Evolutionary conservation across 495 filamentous ascomycete genomes (phyloP), one percentile per base, ranked within the genome.

Genomic region (Penicillium malachiteum): DNA sequence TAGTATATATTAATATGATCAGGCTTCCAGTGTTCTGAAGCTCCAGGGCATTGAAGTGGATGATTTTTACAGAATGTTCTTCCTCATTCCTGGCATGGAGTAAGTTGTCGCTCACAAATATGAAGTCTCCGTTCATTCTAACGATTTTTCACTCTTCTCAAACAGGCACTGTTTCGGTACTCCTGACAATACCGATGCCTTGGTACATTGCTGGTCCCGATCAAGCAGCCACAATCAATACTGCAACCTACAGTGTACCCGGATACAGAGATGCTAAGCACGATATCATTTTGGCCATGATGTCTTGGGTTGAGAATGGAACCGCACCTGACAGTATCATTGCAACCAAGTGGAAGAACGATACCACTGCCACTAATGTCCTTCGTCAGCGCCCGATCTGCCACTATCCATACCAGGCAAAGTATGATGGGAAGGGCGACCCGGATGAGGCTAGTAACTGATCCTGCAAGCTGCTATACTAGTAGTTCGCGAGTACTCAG

Each of bases 301-400:
- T 82, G 67, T 62, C 63, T 5, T 85, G 81, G 81, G 78, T 80
- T 6, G 81, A 84, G 64, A 58, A 69, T 7, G 75, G 68, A 0
- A 63, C 48, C n/a, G 59, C 65, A 16, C 74, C 77, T 0, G 67
- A 73, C 7, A 46, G 62, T 21, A 53, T 80, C 33, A 34, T 34
- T 34, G 33, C 11, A 34, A 34, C 33, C 33, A 34, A 34, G 33
- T 34, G 33, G 33, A 34, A 34, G 33, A 34, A 34, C 33, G 33
- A 34, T 34, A 34, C 33, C 11, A 34, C 33, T 11, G 33, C 33
- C 5, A 34, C 33, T 34, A 11, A 34, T 34, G 33, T 34, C 6
- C 33, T 34, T 34, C 33, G 33, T 34, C 33, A 34, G 33, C 33
- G 33, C 11, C 33, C 33, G 33, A 34, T 34, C 33, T 34, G 33